phyloP scores from a whole-genome alignment of 78 protist genomes.

The Capsaspora owczarzaki region DNA sequence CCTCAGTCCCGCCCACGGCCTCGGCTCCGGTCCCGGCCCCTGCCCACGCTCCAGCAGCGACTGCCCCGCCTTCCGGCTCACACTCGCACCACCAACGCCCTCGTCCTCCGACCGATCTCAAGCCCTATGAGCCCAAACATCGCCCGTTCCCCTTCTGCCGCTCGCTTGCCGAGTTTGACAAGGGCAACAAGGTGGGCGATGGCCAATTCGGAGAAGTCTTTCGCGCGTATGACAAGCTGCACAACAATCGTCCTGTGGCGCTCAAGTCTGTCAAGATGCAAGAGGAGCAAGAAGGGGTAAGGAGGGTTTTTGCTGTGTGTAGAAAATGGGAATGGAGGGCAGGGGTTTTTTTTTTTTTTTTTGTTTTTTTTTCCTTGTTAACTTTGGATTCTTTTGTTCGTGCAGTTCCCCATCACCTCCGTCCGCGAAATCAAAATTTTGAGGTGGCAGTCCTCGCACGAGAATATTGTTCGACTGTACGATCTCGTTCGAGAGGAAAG shows the following conservation, averaged over 20 bases:
- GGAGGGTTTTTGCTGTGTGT: too few species aligned
- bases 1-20: too few species aligned
- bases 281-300: constrained; percentile 61
- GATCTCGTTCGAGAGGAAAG: neutral
- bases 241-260: constrained; percentile 54
- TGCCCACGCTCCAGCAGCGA: too few species aligned
- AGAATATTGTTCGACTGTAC: constrained; percentile 22
- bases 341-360: too few species aligned
- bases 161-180: neutral
- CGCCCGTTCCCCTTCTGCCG: neutral
- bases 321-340: too few species aligned
- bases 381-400: too few species aligned
- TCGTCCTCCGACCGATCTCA: too few species aligned
- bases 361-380: too few species aligned
- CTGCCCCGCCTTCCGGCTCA: too few species aligned
- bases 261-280: constrained; percentile 52
- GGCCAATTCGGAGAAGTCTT: constrained; percentile 36
- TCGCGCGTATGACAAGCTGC: constrained; percentile 8
- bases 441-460: constrained; percentile 21
- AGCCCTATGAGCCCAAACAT: too few species aligned
- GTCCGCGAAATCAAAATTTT: constrained; percentile 63
- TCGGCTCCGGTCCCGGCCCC: too few species aligned
- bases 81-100: too few species aligned
- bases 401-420: constrained; percentile 65
- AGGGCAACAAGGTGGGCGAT: neutral